Percentiles rank a stretch among this genome's conserved stretches.
These are phyloP conservation scores for Ustilago trichophora DNA, from an alignment of 1,284 basidiomycete species.

Conservation along the genomic window DNA sequence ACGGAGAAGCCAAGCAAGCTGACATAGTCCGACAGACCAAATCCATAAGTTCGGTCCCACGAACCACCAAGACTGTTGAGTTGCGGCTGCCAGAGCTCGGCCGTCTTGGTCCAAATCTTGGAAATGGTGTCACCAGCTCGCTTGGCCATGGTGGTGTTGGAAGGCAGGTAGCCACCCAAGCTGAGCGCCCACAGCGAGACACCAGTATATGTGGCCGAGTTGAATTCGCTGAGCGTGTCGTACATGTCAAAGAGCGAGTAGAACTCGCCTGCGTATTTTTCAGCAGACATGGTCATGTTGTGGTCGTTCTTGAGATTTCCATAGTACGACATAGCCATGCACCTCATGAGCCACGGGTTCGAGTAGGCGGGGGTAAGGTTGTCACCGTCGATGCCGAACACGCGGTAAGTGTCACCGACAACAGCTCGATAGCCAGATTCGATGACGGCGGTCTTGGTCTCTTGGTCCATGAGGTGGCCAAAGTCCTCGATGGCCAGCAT, in stretches of 20 bases:
- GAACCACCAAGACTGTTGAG: slow-evolving; percentile 30
- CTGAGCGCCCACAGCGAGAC: slow-evolving; percentile 40
- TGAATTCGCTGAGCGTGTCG: slow-evolving; percentile 36
- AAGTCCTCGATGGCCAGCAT: slow-evolving; percentile 35
- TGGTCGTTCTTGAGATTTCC: slow-evolving; percentile 30
- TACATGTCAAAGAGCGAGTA: slow-evolving; percentile 38
- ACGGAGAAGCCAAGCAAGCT: slow-evolving; percentile 32
- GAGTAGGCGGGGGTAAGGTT: slow-evolving; percentile 33
- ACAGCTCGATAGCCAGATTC: slow-evolving; percentile 35
- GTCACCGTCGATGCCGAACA: slow-evolving; percentile 28
- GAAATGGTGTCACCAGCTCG: slow-evolving; percentile 32
- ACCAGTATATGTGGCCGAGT: slow-evolving; percentile 35
- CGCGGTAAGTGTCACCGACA: slow-evolving; percentile 33
- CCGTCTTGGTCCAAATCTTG: slow-evolving; percentile 40
- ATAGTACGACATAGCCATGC: slow-evolving; percentile 41
- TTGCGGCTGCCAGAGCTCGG: slow-evolving; percentile 30
- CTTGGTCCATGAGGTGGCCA: slow-evolving; percentile 22
- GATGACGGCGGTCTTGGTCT: slow-evolving; percentile 19
- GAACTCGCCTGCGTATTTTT: slow-evolving; percentile 30
- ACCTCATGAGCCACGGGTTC: slow-evolving; percentile 38
- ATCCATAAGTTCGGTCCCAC: slow-evolving; percentile 35
- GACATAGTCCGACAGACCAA: slow-evolving; percentile 28
- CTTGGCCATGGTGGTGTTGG: slow-evolving; percentile 32
- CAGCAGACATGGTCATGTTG: slow-evolving; percentile 35
- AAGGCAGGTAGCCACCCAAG: slow-evolving; percentile 24